Conservation (phyloP, 257 asterid species). For the Petunia secreta region DNA sequence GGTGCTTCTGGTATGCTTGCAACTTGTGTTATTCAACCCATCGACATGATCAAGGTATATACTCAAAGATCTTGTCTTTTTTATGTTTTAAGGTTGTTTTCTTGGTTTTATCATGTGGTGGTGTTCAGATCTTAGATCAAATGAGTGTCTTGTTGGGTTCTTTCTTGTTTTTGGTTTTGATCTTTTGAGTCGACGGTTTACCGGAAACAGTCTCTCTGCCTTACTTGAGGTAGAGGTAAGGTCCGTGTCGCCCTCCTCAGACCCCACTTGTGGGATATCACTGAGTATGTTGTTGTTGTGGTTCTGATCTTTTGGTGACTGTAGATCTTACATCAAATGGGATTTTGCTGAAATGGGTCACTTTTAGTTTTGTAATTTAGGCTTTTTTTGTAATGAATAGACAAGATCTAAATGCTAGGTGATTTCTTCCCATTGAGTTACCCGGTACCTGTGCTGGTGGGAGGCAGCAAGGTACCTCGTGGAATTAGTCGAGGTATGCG, state of each 20-base stretch:
- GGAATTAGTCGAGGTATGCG: no score
- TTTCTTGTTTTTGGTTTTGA: constrained; percentile 14
- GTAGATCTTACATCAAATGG: constrained; percentile 43
- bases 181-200: neutral
- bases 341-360: neutral
- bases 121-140: constrained; percentile 35
- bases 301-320: constrained; percentile 23
- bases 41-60: constrained; percentile 94
- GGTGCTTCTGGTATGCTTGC: constrained; percentile 98
- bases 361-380: neutral
- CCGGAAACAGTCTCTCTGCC: no score
- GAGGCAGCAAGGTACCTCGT: no score
- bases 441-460: no score
- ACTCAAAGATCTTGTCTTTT: neutral
- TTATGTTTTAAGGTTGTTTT: neutral
- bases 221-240: no score
- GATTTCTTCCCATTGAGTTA: no score
- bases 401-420: neutral
- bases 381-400: neutral
- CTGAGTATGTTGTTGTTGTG: neutral
- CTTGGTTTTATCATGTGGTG: neutral
- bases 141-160: neutral
- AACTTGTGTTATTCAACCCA: constrained; percentile 92
- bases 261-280: no score
- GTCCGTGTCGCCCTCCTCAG: no score